phyloP scores from a whole-genome alignment of 306 rosid genomes.

The Mimosa pudica region DNA sequence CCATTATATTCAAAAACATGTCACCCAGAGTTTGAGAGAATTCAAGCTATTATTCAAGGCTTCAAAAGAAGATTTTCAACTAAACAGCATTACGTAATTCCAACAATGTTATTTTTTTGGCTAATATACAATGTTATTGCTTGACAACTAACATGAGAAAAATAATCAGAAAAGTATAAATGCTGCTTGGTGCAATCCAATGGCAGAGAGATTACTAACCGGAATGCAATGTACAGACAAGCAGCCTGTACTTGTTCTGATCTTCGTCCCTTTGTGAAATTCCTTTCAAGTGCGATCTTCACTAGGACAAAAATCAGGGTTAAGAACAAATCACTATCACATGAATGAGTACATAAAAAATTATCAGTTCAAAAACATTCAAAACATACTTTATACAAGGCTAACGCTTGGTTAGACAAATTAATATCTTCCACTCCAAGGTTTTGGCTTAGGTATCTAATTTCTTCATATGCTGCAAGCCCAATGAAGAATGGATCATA shows the following conservation, averaged over 20 bases:
- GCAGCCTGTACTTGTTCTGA: conserved; percentile 57
- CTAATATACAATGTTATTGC: too few species aligned
- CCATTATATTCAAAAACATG: too few species aligned
- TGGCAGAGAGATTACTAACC: conserved; percentile 45
- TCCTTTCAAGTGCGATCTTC: conserved; percentile 71
- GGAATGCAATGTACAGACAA: conserved; percentile 83
- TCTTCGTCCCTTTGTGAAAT: conserved; percentile 79
- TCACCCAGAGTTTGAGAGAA: too few species aligned
- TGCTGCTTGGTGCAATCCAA: not conserved
- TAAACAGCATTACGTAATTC: too few species aligned
- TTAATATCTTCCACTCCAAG: conserved; percentile 53
- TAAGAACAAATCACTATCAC: conserved; percentile 5
- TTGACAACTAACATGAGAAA: too few species aligned
- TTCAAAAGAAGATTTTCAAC: not conserved
- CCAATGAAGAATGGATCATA: conserved; percentile 6
- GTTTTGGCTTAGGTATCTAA: conserved; percentile 40
- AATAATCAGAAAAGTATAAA: too few species aligned
- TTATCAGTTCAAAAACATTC: not conserved
- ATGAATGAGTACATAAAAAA: not conserved
- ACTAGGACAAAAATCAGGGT: conserved; percentile 29
- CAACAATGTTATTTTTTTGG: too few species aligned
- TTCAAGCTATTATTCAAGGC: not conserved
- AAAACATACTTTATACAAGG: conserved; percentile 54
- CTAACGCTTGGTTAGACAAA: conserved; percentile 46
- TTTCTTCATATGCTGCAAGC: conserved; percentile 52